Percentiles rank a stretch among this genome's conserved stretches.
phyloP scores from a whole-genome alignment of 106 monocot genomes.

The Narthecium ossifragum region DNA sequence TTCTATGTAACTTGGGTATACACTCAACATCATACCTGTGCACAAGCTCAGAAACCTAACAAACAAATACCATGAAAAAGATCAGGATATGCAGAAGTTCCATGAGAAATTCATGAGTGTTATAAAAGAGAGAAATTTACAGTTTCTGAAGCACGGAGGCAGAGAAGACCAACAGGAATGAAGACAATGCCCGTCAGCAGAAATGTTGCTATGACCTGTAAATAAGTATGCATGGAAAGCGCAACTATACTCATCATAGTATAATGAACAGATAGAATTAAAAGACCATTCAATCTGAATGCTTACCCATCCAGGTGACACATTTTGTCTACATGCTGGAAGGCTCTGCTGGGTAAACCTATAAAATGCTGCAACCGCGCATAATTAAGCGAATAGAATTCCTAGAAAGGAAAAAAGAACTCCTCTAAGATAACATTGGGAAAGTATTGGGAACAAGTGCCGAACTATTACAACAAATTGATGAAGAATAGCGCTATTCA shows the following conservation, averaged over 20 bases:
- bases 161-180: constrained; percentile 63
- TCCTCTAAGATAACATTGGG: not conserved
- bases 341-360: constrained; percentile 87
- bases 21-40: constrained; percentile 79
- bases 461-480: not conserved
- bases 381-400: constrained; percentile 9
- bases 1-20: constrained; percentile 62
- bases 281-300: not conserved
- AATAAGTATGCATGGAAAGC: not conserved
- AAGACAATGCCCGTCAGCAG: constrained; percentile 55
- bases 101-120: not conserved
- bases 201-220: constrained; percentile 78
- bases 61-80: constrained; percentile 7
- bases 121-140: constrained; percentile 24
- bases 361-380: constrained; percentile 62
- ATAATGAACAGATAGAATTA: constrained; percentile 1
- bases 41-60: constrained; percentile 72
- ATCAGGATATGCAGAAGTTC: no score
- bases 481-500: not conserved
- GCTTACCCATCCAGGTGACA: constrained; percentile 81
- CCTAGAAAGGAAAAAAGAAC: not conserved
- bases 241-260: not conserved
- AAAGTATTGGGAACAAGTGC: not conserved
- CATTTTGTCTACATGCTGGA: constrained; percentile 62
- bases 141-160: constrained; percentile 57